Conservation (phyloP, 2,329 filamentous ascomycete genomes). For the Aurifilum marmelostoma region DNA sequence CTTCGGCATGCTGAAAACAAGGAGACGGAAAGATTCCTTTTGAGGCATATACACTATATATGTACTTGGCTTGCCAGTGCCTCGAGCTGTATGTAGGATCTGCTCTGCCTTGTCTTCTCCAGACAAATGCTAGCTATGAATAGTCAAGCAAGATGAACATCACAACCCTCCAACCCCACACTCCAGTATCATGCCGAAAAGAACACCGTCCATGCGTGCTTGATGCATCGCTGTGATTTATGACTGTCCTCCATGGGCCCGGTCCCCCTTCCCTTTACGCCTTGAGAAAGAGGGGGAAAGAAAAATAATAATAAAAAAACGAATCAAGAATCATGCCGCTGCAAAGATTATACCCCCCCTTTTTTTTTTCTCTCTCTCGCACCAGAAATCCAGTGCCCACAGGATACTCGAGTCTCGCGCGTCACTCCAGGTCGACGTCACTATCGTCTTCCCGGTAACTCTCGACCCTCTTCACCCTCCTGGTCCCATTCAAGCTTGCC, state of each 20-base stretch:
- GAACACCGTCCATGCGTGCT: conserved; percentile 27
- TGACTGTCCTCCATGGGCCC: not conserved
- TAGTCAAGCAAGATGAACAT: conserved; percentile 12
- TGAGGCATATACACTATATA: conserved; percentile 2
- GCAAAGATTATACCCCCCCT: not conserved
- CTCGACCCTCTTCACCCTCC: conserved; percentile 37
- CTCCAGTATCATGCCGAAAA: conserved; percentile 4
- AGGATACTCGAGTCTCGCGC: not conserved
- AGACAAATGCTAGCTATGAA: no score
- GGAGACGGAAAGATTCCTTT: not conserved
- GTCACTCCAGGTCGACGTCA: conserved; percentile 37
- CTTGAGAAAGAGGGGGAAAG: conserved; percentile 11
- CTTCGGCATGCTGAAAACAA: not conserved
- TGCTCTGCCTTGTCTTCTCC: no score
- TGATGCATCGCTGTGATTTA: conserved; percentile 6
- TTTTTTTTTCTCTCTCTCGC: not conserved
- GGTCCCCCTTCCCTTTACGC: not conserved
- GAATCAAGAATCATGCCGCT: not conserved
- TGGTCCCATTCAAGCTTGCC: conserved; percentile 10
- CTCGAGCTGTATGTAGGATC: not conserved
- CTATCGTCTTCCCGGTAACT: conserved; percentile 46
- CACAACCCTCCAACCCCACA: not conserved
- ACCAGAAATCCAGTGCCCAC: no score
- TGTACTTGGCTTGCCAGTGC: conserved; percentile 6
- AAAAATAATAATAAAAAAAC: not conserved